Evolutionary conservation across 1,139 yeast genomes (phyloP), one percentile per base, ranked within the genome.

Genomic region (Candida tropicalis): DNA sequence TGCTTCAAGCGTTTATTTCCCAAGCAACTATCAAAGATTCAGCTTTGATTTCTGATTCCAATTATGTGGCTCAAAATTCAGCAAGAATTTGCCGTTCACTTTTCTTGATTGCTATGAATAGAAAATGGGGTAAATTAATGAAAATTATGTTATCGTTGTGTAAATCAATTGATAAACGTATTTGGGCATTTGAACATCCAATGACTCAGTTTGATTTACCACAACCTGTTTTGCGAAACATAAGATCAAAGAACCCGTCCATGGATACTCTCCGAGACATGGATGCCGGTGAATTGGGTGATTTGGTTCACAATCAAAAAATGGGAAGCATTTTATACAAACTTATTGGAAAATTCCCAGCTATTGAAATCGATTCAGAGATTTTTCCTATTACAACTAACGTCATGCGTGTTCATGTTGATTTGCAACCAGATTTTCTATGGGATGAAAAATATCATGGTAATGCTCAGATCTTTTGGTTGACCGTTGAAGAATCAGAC

Each of bases 161-260:
- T 62, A 89, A 90, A 56, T 82, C 97, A 5, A 81, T 95, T 46
- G 97, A 91, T 51, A 81, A 77, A 54, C 73, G 95, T 51, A 58
- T 87, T 10, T 95, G 99, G 99, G 81, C 91, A 0, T 89, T 84
- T 65, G 89, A 86, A 50, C 98, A 93, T 61, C 98, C 99, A 1
- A 62, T 95, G 58, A 73, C 84, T 18, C 99, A 93, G 58, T 90
- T 91, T 65, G 93, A 86, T 32, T 68, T 90, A 12, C 89, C 95
- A 0, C 83, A 75, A 13, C 80, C 78, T 12, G 79, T 90, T 2
- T 54, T 84, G 43, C 75, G 82, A 44, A 80, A 79, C 44, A 69
- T 95, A 7, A 81, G 84, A 46, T 69, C 75, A 5, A 85, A 82
- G 46, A 80, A 79, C 42, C 85, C 93, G 0, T 63, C 84, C 0